phyloP scores from a whole-genome alignment of 2,329 filamentous ascomycete genomes.

The Sclerotinia subarctica region DNA sequence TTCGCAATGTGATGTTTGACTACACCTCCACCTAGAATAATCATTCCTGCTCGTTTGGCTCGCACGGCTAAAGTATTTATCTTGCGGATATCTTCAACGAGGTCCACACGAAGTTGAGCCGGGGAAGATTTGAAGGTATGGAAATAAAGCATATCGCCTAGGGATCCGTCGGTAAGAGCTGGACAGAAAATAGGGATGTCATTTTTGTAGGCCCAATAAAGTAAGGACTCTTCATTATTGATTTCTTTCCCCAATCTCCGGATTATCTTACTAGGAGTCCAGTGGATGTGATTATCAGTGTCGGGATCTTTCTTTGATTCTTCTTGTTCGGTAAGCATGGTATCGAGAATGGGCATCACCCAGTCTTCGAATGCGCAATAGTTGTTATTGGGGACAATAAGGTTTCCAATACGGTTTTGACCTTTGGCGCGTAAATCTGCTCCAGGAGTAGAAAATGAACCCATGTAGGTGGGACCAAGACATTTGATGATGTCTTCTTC shows the following conservation, averaged over 20 bases:
- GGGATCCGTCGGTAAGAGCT: conserved; percentile 87
- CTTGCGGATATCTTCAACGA: conserved; percentile 87
- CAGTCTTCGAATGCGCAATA: conserved; percentile 98
- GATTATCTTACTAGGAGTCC: conserved; percentile 94
- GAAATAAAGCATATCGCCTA: conserved; percentile 98
- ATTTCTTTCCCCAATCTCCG: conserved; percentile 89
- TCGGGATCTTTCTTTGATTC: conserved; percentile 60
- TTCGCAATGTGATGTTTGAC: conserved; percentile 99
- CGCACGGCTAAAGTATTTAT: conserved; percentile 91
- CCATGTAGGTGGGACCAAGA: conserved; percentile 88
- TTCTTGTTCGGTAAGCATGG: conserved; percentile 91
- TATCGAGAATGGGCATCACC: conserved; percentile 92
- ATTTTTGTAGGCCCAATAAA: conserved; percentile 95
- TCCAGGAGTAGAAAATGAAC: conserved; percentile 75
- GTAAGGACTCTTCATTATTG: conserved; percentile 85
- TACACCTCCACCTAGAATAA: conserved; percentile 90
- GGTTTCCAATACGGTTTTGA: conserved; percentile 92
- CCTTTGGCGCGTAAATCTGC: conserved; percentile 77
- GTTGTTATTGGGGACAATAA: conserved; percentile 94
- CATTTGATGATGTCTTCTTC: conserved; percentile 99
- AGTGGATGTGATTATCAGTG: conserved; percentile 58
- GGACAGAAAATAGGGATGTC: conserved; percentile 96
- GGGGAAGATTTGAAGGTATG: conserved; percentile 92
- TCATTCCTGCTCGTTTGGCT: conserved; percentile 88
- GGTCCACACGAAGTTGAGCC: conserved; percentile 76